phyloP scores from a whole-genome alignment of 192 early-diverging fungal species.

The Oehlia diaphana region DNA sequence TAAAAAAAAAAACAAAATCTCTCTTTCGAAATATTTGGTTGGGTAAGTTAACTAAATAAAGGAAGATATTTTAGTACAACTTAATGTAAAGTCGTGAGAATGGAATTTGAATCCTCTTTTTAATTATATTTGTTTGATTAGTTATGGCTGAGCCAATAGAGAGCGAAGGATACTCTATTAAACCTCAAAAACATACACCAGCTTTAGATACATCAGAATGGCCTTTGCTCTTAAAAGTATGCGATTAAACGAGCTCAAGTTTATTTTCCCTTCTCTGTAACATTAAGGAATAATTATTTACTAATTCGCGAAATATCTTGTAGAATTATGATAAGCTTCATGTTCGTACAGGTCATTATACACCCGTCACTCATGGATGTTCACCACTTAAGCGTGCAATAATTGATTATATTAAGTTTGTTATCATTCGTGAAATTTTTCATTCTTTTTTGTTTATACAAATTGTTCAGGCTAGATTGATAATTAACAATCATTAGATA shows the following conservation, averaged over 20 bases:
- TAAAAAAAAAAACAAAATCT: too few species aligned
- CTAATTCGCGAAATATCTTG: background rate
- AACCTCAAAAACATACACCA: conserved; percentile 77
- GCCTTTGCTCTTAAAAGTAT: conserved; percentile 92
- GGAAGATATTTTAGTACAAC: too few species aligned
- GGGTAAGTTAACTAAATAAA: too few species aligned
- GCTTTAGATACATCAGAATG: conserved; percentile 90
- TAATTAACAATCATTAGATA: conserved; percentile 55
- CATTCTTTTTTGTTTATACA: background rate
- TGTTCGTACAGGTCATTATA: conserved; percentile 97
- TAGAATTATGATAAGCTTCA: conserved; percentile 97
- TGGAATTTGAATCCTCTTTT: too few species aligned
- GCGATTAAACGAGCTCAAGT: background rate
- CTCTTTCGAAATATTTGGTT: too few species aligned
- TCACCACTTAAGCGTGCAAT: conserved; percentile 94
- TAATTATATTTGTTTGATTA: too few species aligned
- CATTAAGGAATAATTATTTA: background rate
- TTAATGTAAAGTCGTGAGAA: too few species aligned
- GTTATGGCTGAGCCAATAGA: background rate
- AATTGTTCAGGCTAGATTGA: background rate
- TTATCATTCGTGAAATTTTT: background rate
- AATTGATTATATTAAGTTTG: conserved; percentile 78
- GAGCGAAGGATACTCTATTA: conserved; percentile 61
- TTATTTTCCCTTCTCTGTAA: background rate
- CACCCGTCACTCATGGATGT: conserved; percentile 92